Base-by-base conservation (phyloP, 441 rosid species). In the Pelargonium citronellum region DNA sequence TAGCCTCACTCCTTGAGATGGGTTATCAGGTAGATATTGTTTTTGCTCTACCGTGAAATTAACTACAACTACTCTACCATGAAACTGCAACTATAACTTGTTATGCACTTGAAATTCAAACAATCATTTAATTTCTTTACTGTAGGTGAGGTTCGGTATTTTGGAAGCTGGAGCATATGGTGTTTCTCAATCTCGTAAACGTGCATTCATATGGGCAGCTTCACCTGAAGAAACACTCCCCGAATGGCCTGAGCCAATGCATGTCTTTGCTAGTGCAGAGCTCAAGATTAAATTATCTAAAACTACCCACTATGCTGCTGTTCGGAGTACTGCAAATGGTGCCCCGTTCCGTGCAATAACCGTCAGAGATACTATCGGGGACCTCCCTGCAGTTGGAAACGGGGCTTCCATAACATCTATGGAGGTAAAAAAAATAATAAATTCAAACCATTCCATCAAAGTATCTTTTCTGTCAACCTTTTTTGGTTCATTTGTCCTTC, bases 231-330 rank as follows among this genome's bases (percentile, higher is more conserved):
- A 84, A 74, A 67, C 73, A 43, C 94, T 94, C 43, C 96, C 99
- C 4, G 96, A 91, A 71, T 94, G 97, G 97, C 99, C 97, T 9
- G 99, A 94, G 75, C 97, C 99, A 41, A 90, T 94, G 97, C 92
- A 91, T 71, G 96, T 94, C 44, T 94, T 94, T 75, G 74, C 84
- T 68, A 88, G 66, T 47, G 87, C 99, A 0, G 83, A 85, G 81
- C 71, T 91, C 76, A 94, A 84, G 72, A 74, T 93, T 63, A 51
- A 82, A 2, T 74, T 91, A 67, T 71, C 96, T 0, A 69, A 65
- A 51, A 83, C 85, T 70, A 66, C 72, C 34, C 83, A 79, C 5
- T 88, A 88, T 71, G 87, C 96, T 75, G 96, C 97, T 61, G 95
- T 77, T 73, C 81, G 79, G 66, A 91, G 97, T 76, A 89, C 96